Evolutionary conservation across 2,329 filamentous ascomycete genomes (phyloP), one percentile per base, ranked within the genome.

Genomic region (Periglandula ipomoeae): DNA sequence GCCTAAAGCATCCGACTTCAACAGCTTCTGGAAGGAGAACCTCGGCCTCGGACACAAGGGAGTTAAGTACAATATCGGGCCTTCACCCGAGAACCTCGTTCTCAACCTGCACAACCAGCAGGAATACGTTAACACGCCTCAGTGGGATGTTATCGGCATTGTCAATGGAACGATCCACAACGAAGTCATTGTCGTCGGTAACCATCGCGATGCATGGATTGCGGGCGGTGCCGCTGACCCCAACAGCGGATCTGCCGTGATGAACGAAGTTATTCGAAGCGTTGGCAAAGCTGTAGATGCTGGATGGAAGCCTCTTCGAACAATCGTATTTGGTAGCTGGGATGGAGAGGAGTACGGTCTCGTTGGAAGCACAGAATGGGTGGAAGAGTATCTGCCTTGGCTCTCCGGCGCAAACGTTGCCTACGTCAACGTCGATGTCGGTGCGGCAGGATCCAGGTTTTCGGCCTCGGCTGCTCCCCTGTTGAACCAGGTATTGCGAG

Each of bases 101-200:
- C 70, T 93, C 48, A 88, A 89, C 60, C 75, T 87, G 37, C 75
- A 78, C 59, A 95, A 91, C 59, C 73, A 89, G 59, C 88, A 94
- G 67, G 80, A 89, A 41, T 93, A 95, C 60, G 80, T 81, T 13
- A 91, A 79, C 1, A 93, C 85, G 0, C 85, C 87, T 4, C 71
- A 91, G 46, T 95, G 89, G 89, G 85, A 98, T 61, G 87, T 93
- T 2, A 91, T 97, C 55, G 91, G 91, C 40, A 74, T 93, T 41
- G 87, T 98, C 63, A 95, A 95, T 58, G 93, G 91, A 9, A 86
- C 85, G 0, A 81, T 93, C 32, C 73, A 82, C 0, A 82, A 95
- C 58, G 89, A 96, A 60, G 89, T 95, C 1, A 74, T 98, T 41
- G 76, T 98, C 3, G 70, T 97, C 27, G 89, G 90, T n/a, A 95